Conservation (phyloP, 2,329 filamentous ascomycete species). For the Lojkania enalia region DNA sequence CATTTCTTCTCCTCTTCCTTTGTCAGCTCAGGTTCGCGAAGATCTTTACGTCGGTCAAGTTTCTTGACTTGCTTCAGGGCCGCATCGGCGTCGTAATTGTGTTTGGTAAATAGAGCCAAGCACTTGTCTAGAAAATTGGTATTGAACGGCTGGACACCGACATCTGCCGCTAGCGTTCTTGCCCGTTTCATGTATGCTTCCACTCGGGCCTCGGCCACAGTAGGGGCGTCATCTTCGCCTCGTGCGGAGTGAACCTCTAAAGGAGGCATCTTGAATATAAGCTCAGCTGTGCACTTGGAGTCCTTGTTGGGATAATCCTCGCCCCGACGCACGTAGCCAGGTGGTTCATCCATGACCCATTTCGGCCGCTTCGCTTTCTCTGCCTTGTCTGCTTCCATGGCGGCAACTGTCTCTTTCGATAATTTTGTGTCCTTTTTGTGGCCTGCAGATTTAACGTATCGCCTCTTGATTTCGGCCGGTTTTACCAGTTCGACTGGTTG, state of each 20-base stretch:
- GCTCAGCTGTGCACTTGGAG: constrained; percentile 71
- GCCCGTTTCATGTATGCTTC: constrained; percentile 76
- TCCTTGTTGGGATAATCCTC: constrained; percentile 76
- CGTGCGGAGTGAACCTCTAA: constrained; percentile 52
- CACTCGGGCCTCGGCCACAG: constrained; percentile 61
- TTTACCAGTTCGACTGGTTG: constrained; percentile 89
- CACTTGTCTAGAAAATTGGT: constrained; percentile 90
- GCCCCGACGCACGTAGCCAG: constrained; percentile 82
- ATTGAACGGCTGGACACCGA: constrained; percentile 73
- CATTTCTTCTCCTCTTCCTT: constrained; percentile 84
- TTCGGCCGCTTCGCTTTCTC: constrained; percentile 82
- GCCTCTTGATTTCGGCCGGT: constrained; percentile 81
- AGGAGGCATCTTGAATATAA: constrained; percentile 76
- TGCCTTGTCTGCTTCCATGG: constrained; percentile 78
- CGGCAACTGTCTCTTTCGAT: constrained; percentile 77
- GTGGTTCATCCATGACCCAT: constrained; percentile 90
- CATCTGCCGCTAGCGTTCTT: constrained; percentile 63
- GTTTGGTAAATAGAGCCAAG: constrained; percentile 70
- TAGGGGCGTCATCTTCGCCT: constrained; percentile 48
- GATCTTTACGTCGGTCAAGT: constrained; percentile 67
- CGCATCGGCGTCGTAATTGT: constrained; percentile 70
- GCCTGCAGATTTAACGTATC: constrained; percentile 62
- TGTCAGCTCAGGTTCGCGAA: constrained; percentile 83
- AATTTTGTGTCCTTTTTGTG: constrained; percentile 77
- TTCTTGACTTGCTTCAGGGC: constrained; percentile 72